Evolutionary conservation across 2,329 filamentous ascomycete genomes (phyloP).

Genomic region (Penicillium janthinellum): DNA sequence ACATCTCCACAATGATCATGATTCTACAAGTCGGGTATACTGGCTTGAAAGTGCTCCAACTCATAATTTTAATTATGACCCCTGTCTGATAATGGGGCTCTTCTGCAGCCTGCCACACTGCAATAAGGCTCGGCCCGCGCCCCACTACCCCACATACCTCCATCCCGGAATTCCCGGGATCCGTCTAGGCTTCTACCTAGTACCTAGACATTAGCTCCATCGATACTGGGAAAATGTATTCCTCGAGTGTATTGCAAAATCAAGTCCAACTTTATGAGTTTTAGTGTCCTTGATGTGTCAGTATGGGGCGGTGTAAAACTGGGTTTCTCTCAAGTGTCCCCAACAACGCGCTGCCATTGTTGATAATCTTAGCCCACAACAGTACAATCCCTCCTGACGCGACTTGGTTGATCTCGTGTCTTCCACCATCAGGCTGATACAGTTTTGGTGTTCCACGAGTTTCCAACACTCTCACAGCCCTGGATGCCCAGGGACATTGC

Average conservation of each 20-base stretch:
- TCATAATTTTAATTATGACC: background rate
- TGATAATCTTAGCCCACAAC: background rate
- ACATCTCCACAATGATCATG: too few species aligned
- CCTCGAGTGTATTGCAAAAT: too few species aligned
- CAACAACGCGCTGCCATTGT: too few species aligned
- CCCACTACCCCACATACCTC: background rate
- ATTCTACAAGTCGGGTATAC: background rate
- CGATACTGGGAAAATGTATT: too few species aligned
- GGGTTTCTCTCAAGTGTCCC: background rate
- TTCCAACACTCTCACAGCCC: background rate
- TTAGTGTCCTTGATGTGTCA: background rate
- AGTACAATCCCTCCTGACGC: background rate
- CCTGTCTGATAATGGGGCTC: background rate
- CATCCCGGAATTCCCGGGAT: background rate
- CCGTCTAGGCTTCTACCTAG: background rate
- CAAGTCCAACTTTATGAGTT: too few species aligned
- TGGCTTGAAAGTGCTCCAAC: background rate
- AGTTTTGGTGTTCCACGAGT: background rate
- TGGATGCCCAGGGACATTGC: background rate
- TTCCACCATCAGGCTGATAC: background rate
- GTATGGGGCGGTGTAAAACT: background rate
- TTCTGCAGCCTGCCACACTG: background rate
- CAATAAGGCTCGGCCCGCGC: slow-evolving; percentile 1
- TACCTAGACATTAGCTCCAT: too few species aligned
- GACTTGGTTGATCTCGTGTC: background rate